phyloP scores from a whole-genome alignment of 2,329 filamentous ascomycete genomes.

The Aspergillus sp. region DNA sequence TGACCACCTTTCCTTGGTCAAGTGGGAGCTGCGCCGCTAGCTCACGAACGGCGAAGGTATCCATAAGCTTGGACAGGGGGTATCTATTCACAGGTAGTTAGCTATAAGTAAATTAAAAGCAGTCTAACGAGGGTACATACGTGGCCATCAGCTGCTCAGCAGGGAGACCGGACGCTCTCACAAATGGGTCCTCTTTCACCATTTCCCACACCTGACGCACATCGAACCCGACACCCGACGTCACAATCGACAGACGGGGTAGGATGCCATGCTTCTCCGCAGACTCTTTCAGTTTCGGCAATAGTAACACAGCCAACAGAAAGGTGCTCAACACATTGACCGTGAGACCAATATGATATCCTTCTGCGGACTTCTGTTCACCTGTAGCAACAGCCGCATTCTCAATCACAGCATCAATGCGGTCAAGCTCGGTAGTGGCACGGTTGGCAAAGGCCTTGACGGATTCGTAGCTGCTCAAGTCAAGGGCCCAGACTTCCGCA shows the following conservation, averaged over 20 bases:
- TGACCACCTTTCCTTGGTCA: constrained; percentile 5
- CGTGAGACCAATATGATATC: constrained; percentile 18
- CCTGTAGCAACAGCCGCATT: constrained; percentile 11
- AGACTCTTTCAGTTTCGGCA: constrained; percentile 25
- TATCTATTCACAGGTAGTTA: neutral
- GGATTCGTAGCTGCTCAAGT: constrained; percentile 1
- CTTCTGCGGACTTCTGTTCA: constrained; percentile 19
- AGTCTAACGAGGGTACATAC: neutral
- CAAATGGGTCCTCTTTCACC: constrained; percentile 24
- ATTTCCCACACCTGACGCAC: constrained; percentile 14
- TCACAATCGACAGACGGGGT: constrained; percentile 22
- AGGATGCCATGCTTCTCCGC: constrained; percentile 17
- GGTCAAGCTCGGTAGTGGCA: neutral
- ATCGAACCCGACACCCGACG: constrained; percentile 19
- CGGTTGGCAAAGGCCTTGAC: constrained; percentile 7
- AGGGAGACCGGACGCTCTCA: constrained; percentile 12
- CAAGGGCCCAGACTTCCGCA: neutral
- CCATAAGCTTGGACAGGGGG: constrained; percentile 6
- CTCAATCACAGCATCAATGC: constrained; percentile 10
- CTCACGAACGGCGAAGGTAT: constrained; percentile 1
- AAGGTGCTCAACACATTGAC: constrained; percentile 31
- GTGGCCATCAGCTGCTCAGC: constrained; percentile 14
- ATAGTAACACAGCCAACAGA: constrained; percentile 22
- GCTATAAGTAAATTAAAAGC: neutral
- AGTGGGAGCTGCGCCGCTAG: neutral